Conservation (phyloP, 768 basidiomycete species). For the Collybiopsis confluens region DNA sequence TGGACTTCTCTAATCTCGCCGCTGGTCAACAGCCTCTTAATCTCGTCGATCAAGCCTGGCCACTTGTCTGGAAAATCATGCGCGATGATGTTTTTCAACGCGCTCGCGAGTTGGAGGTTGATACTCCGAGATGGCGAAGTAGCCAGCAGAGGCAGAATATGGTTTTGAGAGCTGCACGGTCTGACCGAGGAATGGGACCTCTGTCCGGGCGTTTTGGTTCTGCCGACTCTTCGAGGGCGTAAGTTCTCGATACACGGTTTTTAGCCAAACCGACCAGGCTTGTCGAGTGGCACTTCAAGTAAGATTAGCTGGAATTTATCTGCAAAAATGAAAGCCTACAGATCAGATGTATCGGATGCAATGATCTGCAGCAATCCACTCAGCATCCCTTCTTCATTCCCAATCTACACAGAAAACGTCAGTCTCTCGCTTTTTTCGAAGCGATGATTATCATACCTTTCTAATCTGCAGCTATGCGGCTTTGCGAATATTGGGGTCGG, state of each 20-base stretch:
- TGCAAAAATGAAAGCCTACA: conserved; percentile 45
- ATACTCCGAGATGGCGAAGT: conserved; percentile 61
- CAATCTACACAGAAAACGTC: conserved; percentile 37
- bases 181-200: conserved; percentile 56
- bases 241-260: conserved; percentile 75
- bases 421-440: not conserved
- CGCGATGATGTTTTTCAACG: conserved; percentile 68
- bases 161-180: conserved; percentile 69
- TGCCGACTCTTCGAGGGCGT: conserved; percentile 31
- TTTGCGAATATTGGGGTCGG: too few species aligned
- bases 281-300: conserved; percentile 69
- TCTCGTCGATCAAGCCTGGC: conserved; percentile 63
- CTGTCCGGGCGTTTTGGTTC: conserved; percentile 51
- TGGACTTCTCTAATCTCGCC: conserved; percentile 68
- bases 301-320: not conserved
- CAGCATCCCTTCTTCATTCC: conserved; percentile 77
- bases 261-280: conserved; percentile 86
- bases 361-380: conserved; percentile 85
- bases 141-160: conserved; percentile 67
- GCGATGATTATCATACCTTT: conserved; percentile 46
- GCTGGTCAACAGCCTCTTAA: conserved; percentile 61
- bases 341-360: conserved; percentile 68
- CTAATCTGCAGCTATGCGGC: conserved; percentile 84
- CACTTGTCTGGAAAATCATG: conserved; percentile 79
- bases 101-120: conserved; percentile 70